Evolutionary conservation across 2,329 filamentous ascomycete species (phyloP), one percentile per base, ranked within the genome.

Genomic region (Ophiostoma perfectum): DNA sequence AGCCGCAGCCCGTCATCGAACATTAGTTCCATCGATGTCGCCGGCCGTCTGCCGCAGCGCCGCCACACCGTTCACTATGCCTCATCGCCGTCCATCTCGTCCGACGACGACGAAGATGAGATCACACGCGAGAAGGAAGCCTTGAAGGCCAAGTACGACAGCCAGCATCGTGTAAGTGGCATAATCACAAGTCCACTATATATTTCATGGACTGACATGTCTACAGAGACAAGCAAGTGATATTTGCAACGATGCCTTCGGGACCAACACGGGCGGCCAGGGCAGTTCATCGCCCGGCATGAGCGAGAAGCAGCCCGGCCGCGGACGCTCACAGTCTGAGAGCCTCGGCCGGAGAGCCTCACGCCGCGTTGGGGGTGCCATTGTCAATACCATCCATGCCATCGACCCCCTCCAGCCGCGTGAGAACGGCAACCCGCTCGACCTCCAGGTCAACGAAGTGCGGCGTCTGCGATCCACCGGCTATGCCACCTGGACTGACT

Each of bases 371-470:
- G 8, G 14, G 16, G 42, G 42, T 42, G 60, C 60, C 8, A 42
- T 42, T 41, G 6, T 14, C 60, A 18, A 2, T 39, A 42, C 39
- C 60, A n/a, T 63, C 27, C 60, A 63, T 16, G 60, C 60, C 39
- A 41, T 63, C n/a, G 60, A 63, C 60, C 60, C 60, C 3, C 11
- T 38, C 5, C 60, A 27, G 14, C 60, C 14, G 5, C 38, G 60
- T 16, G 60, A 63, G 27, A 60, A 60, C 27, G 55, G 38, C 58
- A 62, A 62, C 39, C 60, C 60, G 14, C 60, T 41, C 39, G 60
- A 63, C 36, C 16, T 63, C 5, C 38, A 63, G 39, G 36, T 63
- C 14, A 63, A 63, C n/a, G 60, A 63, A 27, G 14, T 63, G 4
- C 60, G 60, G 5, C 60, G 60, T 16, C 3, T 63, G 38, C 16